Evolutionary conservation across 2,329 filamentous ascomycete species (phyloP).

Genomic region (Ceratocystis destructans): DNA sequence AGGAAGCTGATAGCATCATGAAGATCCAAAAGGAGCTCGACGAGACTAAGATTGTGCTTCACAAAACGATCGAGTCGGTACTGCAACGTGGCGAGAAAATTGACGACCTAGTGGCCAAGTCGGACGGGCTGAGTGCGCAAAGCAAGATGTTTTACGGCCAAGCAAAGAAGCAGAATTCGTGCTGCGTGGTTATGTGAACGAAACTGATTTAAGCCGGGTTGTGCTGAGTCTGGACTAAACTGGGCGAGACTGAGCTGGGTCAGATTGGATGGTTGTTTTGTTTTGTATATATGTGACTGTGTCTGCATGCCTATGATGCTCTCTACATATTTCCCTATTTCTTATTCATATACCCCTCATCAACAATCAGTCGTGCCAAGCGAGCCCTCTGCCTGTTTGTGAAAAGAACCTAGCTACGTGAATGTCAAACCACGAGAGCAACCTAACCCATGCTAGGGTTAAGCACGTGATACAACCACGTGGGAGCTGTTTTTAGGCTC

Average conservation of each 20-base stretch:
- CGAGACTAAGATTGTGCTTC: conserved; percentile 91
- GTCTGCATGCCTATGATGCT: not conserved
- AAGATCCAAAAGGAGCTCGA: conserved; percentile 95
- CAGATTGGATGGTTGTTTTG: not conserved
- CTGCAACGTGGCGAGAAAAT: conserved; percentile 93
- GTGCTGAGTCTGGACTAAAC: conserved; percentile 27
- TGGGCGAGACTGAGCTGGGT: not conserved
- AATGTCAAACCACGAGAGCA: not conserved
- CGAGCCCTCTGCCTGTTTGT: too few species aligned
- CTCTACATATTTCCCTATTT: conserved; percentile 6
- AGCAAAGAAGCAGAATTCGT: conserved; percentile 71
- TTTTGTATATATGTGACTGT: not conserved
- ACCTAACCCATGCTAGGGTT: not conserved
- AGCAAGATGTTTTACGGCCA: conserved; percentile 96
- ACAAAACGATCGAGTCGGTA: conserved; percentile 86
- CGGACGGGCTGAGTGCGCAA: conserved; percentile 73
- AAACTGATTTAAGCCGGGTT: not conserved
- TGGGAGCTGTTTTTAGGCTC: too few species aligned
- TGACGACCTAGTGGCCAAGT: conserved; percentile 85
- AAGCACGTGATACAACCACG: not conserved
- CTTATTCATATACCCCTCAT: conserved; percentile 15
- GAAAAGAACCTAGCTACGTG: not conserved
- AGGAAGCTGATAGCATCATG: conserved; percentile 80
- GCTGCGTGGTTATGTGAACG: conserved; percentile 54
- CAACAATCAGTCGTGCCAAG: not conserved